phyloP scores from a whole-genome alignment of 371 early-diverging fungal genomes.

The Amoeboaphelidium protococcarum region DNA sequence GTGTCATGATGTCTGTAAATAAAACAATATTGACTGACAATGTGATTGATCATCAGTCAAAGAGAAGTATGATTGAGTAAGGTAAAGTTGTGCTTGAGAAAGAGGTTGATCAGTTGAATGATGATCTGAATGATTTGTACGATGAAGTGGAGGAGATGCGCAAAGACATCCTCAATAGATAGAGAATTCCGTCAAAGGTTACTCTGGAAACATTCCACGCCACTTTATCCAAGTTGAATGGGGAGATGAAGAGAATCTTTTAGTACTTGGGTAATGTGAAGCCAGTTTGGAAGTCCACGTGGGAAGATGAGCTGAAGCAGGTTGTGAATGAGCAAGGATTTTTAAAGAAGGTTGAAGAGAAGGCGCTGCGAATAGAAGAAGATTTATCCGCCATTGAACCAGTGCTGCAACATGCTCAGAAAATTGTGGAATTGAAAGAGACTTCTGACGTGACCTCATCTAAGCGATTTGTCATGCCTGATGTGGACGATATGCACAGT shows the following conservation, averaged over 20 bases:
- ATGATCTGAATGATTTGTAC: conserved; percentile 31
- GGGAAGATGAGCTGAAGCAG: conserved; percentile 46
- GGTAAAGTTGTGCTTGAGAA: conserved; percentile 28
- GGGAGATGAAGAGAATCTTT: conserved; percentile 19
- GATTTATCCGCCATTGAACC: conserved; percentile 25
- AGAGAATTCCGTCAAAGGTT: conserved; percentile 26
- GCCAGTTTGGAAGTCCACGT: conserved; percentile 44
- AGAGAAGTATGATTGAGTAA: conserved; percentile 24
- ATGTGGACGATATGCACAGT: conserved; percentile 30
- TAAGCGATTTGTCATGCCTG: conserved; percentile 20
- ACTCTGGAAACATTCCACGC: conserved; percentile 21
- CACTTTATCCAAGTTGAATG: conserved; percentile 17
- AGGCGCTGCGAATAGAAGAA: conserved; percentile 30
- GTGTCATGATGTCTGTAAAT: no score
- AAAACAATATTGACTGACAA: no score
- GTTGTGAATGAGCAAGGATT: conserved; percentile 49
- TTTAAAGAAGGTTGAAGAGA: conserved; percentile 37
- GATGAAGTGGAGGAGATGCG: conserved; percentile 42
- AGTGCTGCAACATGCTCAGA: conserved; percentile 24
- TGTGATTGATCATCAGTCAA: no score
- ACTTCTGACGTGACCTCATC: conserved; percentile 3
- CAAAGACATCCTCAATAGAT: conserved; percentile 37
- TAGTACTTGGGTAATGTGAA: conserved; percentile 23
- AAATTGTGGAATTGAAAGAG: conserved; percentile 29
- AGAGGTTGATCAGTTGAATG: conserved; percentile 21